Percentiles rank a stretch among this genome's conserved stretches.
Conservation (phyloP, 345 rosid species). For the Euphorbia peplus region DNA sequence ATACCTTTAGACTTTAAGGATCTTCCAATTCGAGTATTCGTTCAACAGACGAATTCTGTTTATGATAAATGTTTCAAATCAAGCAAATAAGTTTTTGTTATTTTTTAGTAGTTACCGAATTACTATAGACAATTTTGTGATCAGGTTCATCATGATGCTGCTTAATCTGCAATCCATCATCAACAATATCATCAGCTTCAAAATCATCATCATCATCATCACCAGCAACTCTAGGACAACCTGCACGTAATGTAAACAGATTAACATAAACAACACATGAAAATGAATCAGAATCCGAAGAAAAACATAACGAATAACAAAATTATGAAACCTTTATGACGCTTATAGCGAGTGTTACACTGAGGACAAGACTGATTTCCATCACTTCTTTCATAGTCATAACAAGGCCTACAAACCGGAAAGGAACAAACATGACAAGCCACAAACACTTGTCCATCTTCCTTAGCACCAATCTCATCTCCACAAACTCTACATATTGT, state of each 20-base stretch:
- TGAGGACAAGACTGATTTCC: slow-evolving; percentile 90
- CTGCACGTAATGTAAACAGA: slow-evolving; percentile 24
- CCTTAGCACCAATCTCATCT: slow-evolving; percentile 57
- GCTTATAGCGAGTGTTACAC: slow-evolving; percentile 86
- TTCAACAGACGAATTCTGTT: background rate
- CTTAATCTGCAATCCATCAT: slow-evolving; percentile 55
- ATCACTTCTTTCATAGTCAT: slow-evolving; percentile 83
- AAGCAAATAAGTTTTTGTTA: background rate
- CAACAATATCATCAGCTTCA: slow-evolving; percentile 62
- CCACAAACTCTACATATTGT: slow-evolving; percentile 64
- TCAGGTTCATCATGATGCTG: slow-evolving; percentile 34
- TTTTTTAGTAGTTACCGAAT: slow-evolving; percentile 32
- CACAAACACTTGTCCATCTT: slow-evolving; percentile 58
- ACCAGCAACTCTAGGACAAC: slow-evolving; percentile 63
- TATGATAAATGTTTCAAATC: background rate
- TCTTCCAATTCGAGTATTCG: background rate
- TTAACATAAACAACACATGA: background rate
- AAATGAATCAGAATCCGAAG: background rate
- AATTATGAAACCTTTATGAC: slow-evolving; percentile 57
- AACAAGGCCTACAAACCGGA: slow-evolving; percentile 90
- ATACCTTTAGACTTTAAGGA: background rate
- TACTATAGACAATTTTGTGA: slow-evolving; percentile 24
- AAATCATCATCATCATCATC: slow-evolving; percentile 74
- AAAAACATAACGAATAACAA: background rate
- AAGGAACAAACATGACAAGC: slow-evolving; percentile 79